Base-by-base conservation (phyloP, 139 green algal genomes). In the Picochlorum sp. region DNA sequence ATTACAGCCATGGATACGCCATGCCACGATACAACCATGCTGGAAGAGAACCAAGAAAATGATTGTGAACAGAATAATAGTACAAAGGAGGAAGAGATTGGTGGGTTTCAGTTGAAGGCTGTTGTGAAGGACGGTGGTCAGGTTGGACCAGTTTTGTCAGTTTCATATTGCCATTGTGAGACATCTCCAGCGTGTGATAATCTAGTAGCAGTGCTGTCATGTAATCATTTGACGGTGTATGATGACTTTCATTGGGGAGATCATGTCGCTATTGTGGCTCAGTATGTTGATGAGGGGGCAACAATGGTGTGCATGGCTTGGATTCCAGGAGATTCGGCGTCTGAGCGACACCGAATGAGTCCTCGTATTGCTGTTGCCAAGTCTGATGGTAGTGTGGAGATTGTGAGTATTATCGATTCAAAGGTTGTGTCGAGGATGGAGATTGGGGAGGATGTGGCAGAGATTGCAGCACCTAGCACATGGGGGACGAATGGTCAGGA, bases 161-260 rank as follows among this genome's bases (percentile, higher is more conserved):
- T 54, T 6, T 54, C n/a, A 20, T 54, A 21, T 54, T 26, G n/a
- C 2, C 47, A 5, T 23, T 54, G 18, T 20, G 47, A 54, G n/a
- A 26, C 47, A 10, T 20, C 34, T 14, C 34, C 16, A 21, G 6
- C n/a, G 47, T 54, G 47, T 20, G 16, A 31, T 26, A 86, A 85
- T 55, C 60, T 90, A 16, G 79, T 88, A 54, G 77, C 81, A 45
- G 83, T 77, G 0, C 64, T 88, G 1, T 81, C 82, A 23, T 69
- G 63, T 3, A 65, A 88, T 60, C 82, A 88, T 65, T 76, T 66
- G 3, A 86, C 82, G 13, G 61, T 91, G 7, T 91, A 91, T 55
- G 83, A 90, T 34, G 81, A 84, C 24, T 41, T 60, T 31, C 83
- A 91, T 63, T 79, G 90, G 76, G 81, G 79, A 1, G 74, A 84